Evolutionary conservation across 2,329 filamentous ascomycete species (phyloP), one percentile per base, ranked within the genome.

Genomic region (Colletotrichum orchidophilum): DNA sequence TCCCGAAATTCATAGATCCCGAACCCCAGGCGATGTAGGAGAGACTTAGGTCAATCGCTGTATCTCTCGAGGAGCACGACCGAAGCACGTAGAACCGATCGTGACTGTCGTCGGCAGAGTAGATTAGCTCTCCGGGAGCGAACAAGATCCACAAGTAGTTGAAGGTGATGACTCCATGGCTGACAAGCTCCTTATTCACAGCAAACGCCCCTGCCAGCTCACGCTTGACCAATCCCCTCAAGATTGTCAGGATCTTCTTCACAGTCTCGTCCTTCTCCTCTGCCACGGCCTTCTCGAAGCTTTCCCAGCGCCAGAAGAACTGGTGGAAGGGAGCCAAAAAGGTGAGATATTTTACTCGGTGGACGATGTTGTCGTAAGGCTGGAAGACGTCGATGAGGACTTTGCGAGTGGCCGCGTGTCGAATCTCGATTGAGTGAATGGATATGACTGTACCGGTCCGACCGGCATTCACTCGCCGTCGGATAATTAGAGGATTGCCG

Each of bases 91-190:
- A 73, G 46, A 85, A 82, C 66, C 80, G 78, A 29, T 81, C 81
- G 11, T 81, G 81, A 9, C 79, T 79, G 24, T 80, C 80, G 6
- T 80, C 83, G 60, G 81, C 79, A 63, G 80, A 78, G 24, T 78
- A 82, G 2, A 87, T 75, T 2, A 80, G 79, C 50, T 78, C 80
- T 1, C 84, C 85, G 0, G 86, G 87, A 49, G 83, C 80, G 74
- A 88, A 87, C 18, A 88, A 81, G 5, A 84, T 84, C 87, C 86
- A 88, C 12, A 85, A 78, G 63, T 89, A 83, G 8, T 84, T 80
- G 65, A 84, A 88, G 0, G 85, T 85, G 63, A 90, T 85, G 52
- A 88, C 87, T 0, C 84, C 83, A 68, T 90, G 87, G 70, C 80
- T 77, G 70, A 87, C 80, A 54, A 87, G 84, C 67, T 90, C 87